Percentiles rank a stretch among this genome's conserved stretches.
Conservation (phyloP, 2,329 filamentous ascomycete genomes). For the Tolypocladium capitatum region DNA sequence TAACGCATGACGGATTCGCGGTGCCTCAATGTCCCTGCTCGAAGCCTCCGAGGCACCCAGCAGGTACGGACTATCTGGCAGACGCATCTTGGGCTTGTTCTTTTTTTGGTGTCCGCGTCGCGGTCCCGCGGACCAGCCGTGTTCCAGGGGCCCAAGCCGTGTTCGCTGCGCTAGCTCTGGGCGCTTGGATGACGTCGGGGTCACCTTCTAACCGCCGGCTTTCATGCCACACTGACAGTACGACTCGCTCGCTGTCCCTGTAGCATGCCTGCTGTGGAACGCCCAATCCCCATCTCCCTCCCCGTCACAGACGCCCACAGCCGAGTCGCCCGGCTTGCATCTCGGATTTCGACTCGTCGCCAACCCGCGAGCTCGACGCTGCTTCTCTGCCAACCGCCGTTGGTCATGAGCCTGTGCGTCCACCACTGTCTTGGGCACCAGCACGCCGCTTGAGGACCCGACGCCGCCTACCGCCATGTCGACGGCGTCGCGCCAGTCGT, state of each 20-base stretch:
- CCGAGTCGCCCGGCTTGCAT: not conserved
- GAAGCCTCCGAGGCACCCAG: not conserved
- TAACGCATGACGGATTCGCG: too few species aligned
- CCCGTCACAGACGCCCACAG: not conserved
- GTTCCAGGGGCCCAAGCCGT: not conserved
- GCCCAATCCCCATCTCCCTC: not conserved
- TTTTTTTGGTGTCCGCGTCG: not conserved
- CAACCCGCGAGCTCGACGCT: not conserved
- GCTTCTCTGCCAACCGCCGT: not conserved
- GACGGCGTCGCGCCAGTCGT: conserved; percentile 34
- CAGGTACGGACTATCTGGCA: not conserved
- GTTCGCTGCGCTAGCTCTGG: not conserved
- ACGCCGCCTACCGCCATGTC: conserved; percentile 28
- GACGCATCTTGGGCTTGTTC: not conserved
- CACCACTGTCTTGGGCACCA: conserved; percentile 14
- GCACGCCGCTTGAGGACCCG: conserved; percentile 12
- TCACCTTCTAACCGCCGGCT: not conserved
- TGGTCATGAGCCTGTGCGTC: conserved; percentile 18
- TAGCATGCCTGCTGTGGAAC: not conserved
- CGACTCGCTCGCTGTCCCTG: not conserved
- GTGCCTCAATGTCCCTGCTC: not conserved
- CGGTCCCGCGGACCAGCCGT: too few species aligned
- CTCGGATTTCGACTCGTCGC: not conserved
- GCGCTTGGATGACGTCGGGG: not conserved
- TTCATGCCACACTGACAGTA: not conserved